Base-by-base conservation (phyloP, 2,329 filamentous ascomycete genomes). In the Diaporthe sp. region DNA sequence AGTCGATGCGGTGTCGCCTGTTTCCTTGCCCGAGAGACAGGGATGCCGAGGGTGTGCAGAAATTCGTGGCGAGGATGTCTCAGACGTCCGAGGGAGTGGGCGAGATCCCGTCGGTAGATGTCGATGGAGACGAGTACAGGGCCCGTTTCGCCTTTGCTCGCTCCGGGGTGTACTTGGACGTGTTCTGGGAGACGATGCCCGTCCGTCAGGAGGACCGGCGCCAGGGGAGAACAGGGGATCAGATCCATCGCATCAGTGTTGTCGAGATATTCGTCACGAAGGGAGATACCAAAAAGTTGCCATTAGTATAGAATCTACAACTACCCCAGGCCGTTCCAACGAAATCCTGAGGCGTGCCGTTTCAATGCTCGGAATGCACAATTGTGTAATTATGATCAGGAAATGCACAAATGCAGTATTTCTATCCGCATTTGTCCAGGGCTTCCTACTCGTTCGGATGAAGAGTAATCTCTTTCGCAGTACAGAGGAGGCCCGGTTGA, bases 251-350 rank as follows among this genome's bases (percentile, higher is more conserved):
- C 5, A 68, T 53, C 8, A 68, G 31, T n/a, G 31, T 68, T 39
- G 65, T 68, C 28, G 46, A 68, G n/a, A 53, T 68, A 42, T 39
- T 39, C 15, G 65, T 68, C 34, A 68, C 65, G 9, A 68, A 42
- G 34, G 34, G 65, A n/a, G 22, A 42, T 28, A 5, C 34, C 22
- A 68, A 68, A 0, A 9, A 13, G 17, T 19, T 68, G 22, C 46
- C 46, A n/a, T 25, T 51, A 34, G 34, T 42, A 17, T 59, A 17
- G 8, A 62, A 17, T 25, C n/a, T 39, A 19, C 13, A 19, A 28
- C 25, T 44, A 25, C 3, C 4, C 42, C 8, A 10, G 12, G 4
- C 37, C 25, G n/a, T 8, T 8, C 19, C 10, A 13, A 34, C 3
- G 9, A n/a, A 9, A 31, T 4, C 28, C 39, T 65, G 25, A 49